A percentile compares a stretch with the other conserved stretches of the same genome.
Conservation (phyloP, 225 moss, liverwort and hornwort genomes). For the Bryum argenteum region DNA sequence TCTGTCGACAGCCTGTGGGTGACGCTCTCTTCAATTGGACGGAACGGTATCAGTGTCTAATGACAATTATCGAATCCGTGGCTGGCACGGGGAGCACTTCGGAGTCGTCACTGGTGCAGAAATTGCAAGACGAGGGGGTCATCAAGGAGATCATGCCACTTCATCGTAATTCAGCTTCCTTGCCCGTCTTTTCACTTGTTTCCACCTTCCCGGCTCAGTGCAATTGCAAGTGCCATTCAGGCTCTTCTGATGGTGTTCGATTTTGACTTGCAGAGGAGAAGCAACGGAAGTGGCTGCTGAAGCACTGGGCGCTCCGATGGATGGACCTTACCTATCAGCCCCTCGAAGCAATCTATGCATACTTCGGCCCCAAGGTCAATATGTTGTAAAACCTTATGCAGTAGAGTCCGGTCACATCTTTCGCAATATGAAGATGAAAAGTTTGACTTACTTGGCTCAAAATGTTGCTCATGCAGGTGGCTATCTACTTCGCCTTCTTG, state of each 20-base stretch:
- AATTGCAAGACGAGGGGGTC: slow-evolving; percentile 60
- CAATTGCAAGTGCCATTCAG: not conserved
- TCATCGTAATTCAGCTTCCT: slow-evolving; percentile 58
- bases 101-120: slow-evolving; percentile 49
- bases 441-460: slow-evolving; percentile 29
- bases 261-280: slow-evolving; percentile 65
- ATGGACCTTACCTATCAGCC: slow-evolving; percentile 72
- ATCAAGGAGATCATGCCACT: slow-evolving; percentile 84
- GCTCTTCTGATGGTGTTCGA: not conserved
- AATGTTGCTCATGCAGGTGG: slow-evolving; percentile 59
- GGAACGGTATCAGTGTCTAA: slow-evolving; percentile 79
- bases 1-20: slow-evolving; percentile 76
- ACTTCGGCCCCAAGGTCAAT: slow-evolving; percentile 86
- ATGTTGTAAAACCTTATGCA: not conserved
- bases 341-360: slow-evolving; percentile 77
- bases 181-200: not conserved
- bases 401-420: not conserved
- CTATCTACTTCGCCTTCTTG: slow-evolving; percentile 94
- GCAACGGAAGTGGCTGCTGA: slow-evolving; percentile 68
- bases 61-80: slow-evolving; percentile 47
- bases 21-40: slow-evolving; percentile 89
- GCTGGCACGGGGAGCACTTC: slow-evolving; percentile 50
- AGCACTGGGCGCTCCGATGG: slow-evolving; percentile 77
- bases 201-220: not conserved
- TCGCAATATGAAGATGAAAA: slow-evolving; percentile 1